These are phyloP conservation scores for Candida ipomoeae DNA, from an alignment of 805 yeast species.

Conservation along the genomic window DNA sequence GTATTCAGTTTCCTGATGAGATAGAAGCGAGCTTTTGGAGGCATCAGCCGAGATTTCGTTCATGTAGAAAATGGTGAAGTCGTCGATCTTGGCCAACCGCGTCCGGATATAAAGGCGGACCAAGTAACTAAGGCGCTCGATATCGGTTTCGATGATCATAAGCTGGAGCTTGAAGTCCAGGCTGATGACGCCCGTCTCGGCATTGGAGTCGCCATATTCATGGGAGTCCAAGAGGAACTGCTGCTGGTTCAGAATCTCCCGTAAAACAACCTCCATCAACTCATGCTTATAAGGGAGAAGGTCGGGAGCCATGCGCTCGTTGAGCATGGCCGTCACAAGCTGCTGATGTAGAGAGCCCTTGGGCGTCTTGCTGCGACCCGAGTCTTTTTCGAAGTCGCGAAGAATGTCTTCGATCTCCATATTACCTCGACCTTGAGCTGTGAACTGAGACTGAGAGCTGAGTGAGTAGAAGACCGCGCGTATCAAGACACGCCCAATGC, in stretches of 20 bases:
- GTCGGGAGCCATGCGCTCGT: constrained; percentile 85
- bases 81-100: constrained; percentile 71
- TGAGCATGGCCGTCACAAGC: constrained; percentile 66
- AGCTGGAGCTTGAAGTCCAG: constrained; percentile 70
- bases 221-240: constrained; percentile 74
- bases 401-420: constrained; percentile 70
- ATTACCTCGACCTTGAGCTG: constrained; percentile 8
- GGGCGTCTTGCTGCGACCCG: constrained; percentile 21
- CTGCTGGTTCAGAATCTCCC: constrained; percentile 62
- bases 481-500: too few relatives aligned
- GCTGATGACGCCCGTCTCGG: constrained; percentile 17
- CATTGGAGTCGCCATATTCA: constrained; percentile 60
- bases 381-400: constrained; percentile 52
- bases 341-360: constrained; percentile 27
- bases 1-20: constrained; percentile 59
- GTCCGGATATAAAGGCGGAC: constrained; percentile 79
- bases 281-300: constrained; percentile 67
- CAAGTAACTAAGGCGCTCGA: constrained; percentile 80
- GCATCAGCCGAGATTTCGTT: constrained; percentile 21
- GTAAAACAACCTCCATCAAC: constrained; percentile 54
- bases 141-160: constrained; percentile 84
- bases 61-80: constrained; percentile 57
- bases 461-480: neutral
- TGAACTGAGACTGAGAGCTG: neutral
- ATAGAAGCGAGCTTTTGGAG: constrained; percentile 29